Percentiles rank a stretch among this genome's conserved stretches.
phyloP scores from a whole-genome alignment of 2,329 filamentous ascomycete species.

The Lecanosticta acicola region DNA sequence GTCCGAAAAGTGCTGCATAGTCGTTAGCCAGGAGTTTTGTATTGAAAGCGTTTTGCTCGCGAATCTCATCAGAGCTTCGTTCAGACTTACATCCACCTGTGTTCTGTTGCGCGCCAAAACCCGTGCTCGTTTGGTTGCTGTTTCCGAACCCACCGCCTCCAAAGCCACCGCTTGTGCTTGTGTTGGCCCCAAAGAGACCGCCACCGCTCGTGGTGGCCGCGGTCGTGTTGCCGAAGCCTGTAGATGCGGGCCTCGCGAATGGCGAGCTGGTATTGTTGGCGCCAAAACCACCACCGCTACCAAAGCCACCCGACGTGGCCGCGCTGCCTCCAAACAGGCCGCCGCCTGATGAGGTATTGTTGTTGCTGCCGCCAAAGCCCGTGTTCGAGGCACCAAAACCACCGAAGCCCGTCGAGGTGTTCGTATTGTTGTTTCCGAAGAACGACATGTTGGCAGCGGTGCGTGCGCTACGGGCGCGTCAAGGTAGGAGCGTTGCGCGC shows the following conservation, averaged over 20 bases:
- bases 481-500: conserved; percentile 13
- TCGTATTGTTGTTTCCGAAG: conserved; percentile 17
- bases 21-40: conserved; percentile 1
- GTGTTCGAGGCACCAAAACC: conserved; percentile 22
- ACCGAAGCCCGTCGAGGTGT: conserved; percentile 15
- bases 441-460: conserved; percentile 21
- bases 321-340: conserved; percentile 26
- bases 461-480: neutral
- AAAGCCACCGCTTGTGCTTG: conserved; percentile 21
- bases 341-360: conserved; percentile 19
- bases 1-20: conserved; percentile 32
- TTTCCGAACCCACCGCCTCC: conserved; percentile 22
- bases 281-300: conserved; percentile 14
- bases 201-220: conserved; percentile 26
- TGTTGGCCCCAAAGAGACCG: conserved; percentile 29
- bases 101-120: conserved; percentile 27
- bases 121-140: conserved; percentile 14
- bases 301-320: conserved; percentile 23
- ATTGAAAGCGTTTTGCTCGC: neutral
- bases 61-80: neutral
- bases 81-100: conserved; percentile 28
- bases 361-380: conserved; percentile 21
- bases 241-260: conserved; percentile 21
- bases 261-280: conserved; percentile 20
- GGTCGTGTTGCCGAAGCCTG: conserved; percentile 19